Evolutionary conservation across 2,329 filamentous ascomycete species (phyloP), one percentile per base, ranked within the genome.

Genomic region (Bipolaris gigantea): DNA sequence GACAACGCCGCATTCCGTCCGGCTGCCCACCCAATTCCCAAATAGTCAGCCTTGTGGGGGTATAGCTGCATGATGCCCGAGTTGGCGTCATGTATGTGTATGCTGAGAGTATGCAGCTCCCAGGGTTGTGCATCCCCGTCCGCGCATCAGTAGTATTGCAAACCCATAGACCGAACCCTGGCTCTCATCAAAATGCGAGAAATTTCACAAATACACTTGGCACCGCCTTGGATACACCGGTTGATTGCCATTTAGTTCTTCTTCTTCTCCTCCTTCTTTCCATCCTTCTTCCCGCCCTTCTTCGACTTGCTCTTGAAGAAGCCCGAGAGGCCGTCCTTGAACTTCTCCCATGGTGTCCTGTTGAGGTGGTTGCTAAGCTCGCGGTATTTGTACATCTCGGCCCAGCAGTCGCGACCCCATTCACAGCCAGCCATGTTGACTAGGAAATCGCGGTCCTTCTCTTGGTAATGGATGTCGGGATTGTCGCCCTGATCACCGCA

Each of bases 381-480:
- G 48, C 92, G 89, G 78, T 92, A 99, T 73, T 89, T 88, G 78
- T 96, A 96, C 86, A 99, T 97, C 77, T 99, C 94, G 34, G 88
- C 88, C 93, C 93, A 97, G 75, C 94, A 99, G 77, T 99, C 93
- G 45, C 94, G 85, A 4, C 93, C 93, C 89, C 90, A 97, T 75
- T 96, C 89, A 73, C 94, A 99, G 4, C 94, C 94, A 5, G 94
- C 94, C 93, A 99, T 97, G 75, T 97, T 99, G 67, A 99, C 93
- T 42, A 97, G 65, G 69, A 99, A 97, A 74, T 99, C 94, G 25
- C 90, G 85, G 55, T 95, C 92, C 38, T 85, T 81, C 74, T 94
- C 82, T 63, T 89, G 82, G 73, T 99, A 99, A 76, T 99, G 95
- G 57, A 95, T 88, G 15, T 82, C 82, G 1, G 85, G 83, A 66